Evolutionary conservation across 2,329 filamentous ascomycete species (phyloP), one percentile per base, ranked within the genome.

Genomic region (Berkeleyomyces basicola): DNA sequence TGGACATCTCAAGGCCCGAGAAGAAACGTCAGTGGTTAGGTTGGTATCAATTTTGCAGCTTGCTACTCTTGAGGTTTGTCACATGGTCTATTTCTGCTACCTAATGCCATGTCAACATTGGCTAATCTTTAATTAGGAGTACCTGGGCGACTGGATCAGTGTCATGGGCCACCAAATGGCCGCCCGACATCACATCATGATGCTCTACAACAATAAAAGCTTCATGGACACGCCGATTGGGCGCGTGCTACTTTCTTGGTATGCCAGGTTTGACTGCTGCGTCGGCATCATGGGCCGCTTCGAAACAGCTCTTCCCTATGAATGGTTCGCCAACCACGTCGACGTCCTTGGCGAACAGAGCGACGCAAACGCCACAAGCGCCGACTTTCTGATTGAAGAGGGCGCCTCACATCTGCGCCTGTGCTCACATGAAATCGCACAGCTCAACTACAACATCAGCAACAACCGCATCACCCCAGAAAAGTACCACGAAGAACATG

Each of bases 81-180:
- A 66, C 16, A 39, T 51, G 42, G 7, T 36, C 7, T 37, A 23
- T 43, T 9, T 1, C 23, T 23, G 3, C 16, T 55, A 14, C 39
- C 40, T 16, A 55, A 36, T 33, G 7, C n/a, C 37, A 44, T 46
- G 11, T 63, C 68, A 60, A 69, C 63, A 14, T 14, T 1, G 42
- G 39, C 44, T 58, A 62, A 62, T 66, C n/a, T 69, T 7, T 3
- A 33, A 31, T 7, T 69, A 96, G 90, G 93, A 97, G 74, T 95
- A 90, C 69, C 79, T 97, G 55, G 93, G 93, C 10, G 93, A 99
- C 71, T 97, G 90, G 90, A 83, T 95, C 61, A 96, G 95, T 69
- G 78, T 97, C 14, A 86, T 93, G 73, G 88, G 90, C 31, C 93
- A 97, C 71, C 91, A 96, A 71, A 90, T 87, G 70, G 93, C 92